Percentiles rank a stretch among this genome's conserved stretches.
Conservation (phyloP, 106 monocot genomes). For the Posidonia australis region DNA sequence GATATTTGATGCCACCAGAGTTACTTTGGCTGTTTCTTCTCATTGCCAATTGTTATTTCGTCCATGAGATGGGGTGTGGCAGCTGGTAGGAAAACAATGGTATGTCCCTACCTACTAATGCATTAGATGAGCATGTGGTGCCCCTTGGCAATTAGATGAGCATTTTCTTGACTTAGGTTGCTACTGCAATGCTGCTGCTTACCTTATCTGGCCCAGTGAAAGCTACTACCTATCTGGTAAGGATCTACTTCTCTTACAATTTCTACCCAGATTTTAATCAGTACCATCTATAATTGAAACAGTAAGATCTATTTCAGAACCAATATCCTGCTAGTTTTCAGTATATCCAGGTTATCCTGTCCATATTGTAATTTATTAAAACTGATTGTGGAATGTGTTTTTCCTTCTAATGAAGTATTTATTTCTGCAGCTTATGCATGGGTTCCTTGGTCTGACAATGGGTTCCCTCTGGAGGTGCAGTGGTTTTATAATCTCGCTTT, state of each 20-base stretch:
- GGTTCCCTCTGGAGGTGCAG: constrained; percentile 84
- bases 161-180: constrained; percentile 36
- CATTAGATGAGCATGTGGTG: too few relatives aligned
- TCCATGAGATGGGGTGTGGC: constrained; percentile 84
- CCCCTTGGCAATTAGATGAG: not conserved
- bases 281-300: too few relatives aligned
- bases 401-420: too few relatives aligned
- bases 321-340: too few relatives aligned
- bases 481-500: not conserved
- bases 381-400: too few relatives aligned
- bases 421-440: constrained; percentile 88
- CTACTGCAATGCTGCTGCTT: constrained; percentile 66
- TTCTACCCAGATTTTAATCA: too few relatives aligned
- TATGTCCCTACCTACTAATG: constrained; percentile 17
- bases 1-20: constrained; percentile 27
- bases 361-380: too few relatives aligned
- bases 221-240: constrained; percentile 79
- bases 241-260: too few relatives aligned
- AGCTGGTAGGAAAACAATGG: constrained; percentile 96
- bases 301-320: too few relatives aligned
- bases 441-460: constrained; percentile 78
- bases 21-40: constrained; percentile 83
- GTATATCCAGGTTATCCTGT: too few relatives aligned
- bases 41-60: constrained; percentile 85
- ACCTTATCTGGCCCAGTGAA: constrained; percentile 84